phyloP scores from a whole-genome alignment of 2,329 filamentous ascomycete species.

The Intubia oerlemansii region DNA sequence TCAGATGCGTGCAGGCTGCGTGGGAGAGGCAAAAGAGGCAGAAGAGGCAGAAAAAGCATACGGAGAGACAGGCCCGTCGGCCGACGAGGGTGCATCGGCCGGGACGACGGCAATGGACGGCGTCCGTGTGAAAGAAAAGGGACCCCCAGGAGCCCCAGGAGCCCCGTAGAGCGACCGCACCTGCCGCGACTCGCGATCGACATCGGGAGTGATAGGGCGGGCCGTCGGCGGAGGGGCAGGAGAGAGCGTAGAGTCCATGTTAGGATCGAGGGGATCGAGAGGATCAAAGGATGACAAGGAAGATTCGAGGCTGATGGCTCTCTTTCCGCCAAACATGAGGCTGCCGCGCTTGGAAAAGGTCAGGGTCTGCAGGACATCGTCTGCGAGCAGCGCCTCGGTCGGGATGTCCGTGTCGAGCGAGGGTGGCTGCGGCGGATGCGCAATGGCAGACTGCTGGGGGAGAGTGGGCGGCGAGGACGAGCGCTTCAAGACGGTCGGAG shows the following conservation, averaged over 20 bases:
- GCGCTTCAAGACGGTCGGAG: neutral
- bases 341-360: constrained; percentile 43
- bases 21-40: neutral
- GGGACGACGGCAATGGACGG: constrained; percentile 25
- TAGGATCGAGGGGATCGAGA: neutral
- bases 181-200: constrained; percentile 43
- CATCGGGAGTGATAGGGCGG: constrained; percentile 19
- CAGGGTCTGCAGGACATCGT: constrained; percentile 32
- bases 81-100: too few species aligned
- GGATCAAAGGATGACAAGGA: constrained; percentile 1
- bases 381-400: constrained; percentile 31
- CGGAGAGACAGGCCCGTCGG: neutral
- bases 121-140: too few species aligned
- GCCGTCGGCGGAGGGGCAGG: constrained; percentile 6
- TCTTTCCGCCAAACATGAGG: constrained; percentile 35
- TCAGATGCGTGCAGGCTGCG: constrained; percentile 17
- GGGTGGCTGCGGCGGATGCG: too few species aligned
- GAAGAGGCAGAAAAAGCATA: neutral
- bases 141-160: too few species aligned
- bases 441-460: too few species aligned
- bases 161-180: constrained; percentile 48
- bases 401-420: constrained; percentile 36
- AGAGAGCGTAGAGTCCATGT: constrained; percentile 2
- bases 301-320: constrained; percentile 7
- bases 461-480: constrained; percentile 14